These are phyloP conservation scores for Ceriops tagal DNA, from an alignment of 345 rosid genomes.

Conservation along the genomic window DNA sequence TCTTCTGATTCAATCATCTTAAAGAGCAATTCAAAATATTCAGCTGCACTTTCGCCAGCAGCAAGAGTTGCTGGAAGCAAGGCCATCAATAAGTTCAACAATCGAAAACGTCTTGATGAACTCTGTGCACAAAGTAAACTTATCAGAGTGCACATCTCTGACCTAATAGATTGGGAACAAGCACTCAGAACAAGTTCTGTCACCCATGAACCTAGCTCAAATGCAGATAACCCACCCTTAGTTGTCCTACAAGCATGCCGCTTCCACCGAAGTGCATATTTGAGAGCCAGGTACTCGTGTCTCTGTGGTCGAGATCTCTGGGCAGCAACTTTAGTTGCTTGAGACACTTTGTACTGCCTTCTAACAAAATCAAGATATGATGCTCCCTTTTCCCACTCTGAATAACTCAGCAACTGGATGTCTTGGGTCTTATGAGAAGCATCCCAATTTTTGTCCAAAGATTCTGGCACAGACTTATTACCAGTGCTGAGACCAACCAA, in stretches of 20 bases:
- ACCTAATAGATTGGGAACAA: slow-evolving; percentile 93
- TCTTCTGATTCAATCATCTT: slow-evolving; percentile 88
- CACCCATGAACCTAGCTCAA: slow-evolving; percentile 98
- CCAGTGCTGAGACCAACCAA: slow-evolving; percentile 32
- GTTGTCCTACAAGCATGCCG: slow-evolving; percentile 50
- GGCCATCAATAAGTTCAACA: slow-evolving; percentile 77
- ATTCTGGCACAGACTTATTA: slow-evolving; percentile 46
- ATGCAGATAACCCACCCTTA: slow-evolving; percentile 63
- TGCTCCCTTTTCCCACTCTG: slow-evolving; percentile 98
- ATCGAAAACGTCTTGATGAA: slow-evolving; percentile 67
- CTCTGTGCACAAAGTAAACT: slow-evolving; percentile 83
- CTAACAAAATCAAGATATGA: slow-evolving; percentile 97
- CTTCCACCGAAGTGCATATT: slow-evolving; percentile 92
- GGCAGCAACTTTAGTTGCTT: slow-evolving; percentile 56
- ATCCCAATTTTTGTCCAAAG: slow-evolving; percentile 58
- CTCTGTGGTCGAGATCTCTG: slow-evolving; percentile 74
- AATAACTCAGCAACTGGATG: slow-evolving; percentile 81
- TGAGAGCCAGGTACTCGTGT: slow-evolving; percentile 78
- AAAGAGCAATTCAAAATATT: slow-evolving; percentile 90
- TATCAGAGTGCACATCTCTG: slow-evolving; percentile 95
- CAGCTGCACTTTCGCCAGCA: slow-evolving; percentile 95
- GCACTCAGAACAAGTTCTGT: slow-evolving; percentile 95
- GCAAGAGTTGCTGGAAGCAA: slow-evolving; percentile 81
- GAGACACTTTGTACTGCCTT: slow-evolving; percentile 92
- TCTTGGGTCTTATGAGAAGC: slow-evolving; percentile 64